Conservation (phyloP, 192 early-diverging fungal species). For the Backusella circina region DNA sequence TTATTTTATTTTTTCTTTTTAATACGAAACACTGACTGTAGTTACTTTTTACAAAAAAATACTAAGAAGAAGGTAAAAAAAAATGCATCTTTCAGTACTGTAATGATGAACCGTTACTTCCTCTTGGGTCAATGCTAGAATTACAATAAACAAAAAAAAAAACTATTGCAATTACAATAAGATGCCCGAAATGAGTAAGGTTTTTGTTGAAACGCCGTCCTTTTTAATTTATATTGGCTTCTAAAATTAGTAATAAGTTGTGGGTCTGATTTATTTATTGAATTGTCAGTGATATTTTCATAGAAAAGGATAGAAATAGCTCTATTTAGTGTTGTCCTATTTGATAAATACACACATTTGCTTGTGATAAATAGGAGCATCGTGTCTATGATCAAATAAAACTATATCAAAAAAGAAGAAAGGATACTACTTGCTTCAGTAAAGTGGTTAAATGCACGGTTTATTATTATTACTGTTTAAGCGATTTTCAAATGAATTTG, state of each 20-base stretch:
- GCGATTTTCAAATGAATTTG: too few relatives aligned
- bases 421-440: too few relatives aligned
- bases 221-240: not conserved
- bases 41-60: not conserved
- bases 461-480: too few relatives aligned
- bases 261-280: not conserved
- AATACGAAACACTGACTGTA: not conserved
- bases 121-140: not conserved
- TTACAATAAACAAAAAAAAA: not conserved
- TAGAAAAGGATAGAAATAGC: too few relatives aligned
- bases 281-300: too few relatives aligned
- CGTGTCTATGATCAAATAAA: too few relatives aligned
- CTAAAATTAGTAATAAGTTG: not conserved
- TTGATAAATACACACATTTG: too few relatives aligned
- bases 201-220: not conserved
- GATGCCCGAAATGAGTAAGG: constrained; percentile 1
- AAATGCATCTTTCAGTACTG: not conserved
- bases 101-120: not conserved
- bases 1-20: not conserved
- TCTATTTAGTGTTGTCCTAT: too few relatives aligned
- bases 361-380: too few relatives aligned
- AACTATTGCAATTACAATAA: not conserved
- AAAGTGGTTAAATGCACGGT: too few relatives aligned
- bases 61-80: not conserved
- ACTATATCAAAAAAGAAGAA: too few relatives aligned